Conservation (phyloP, 768 basidiomycete genomes). For the Fomitopsis pulvina region DNA sequence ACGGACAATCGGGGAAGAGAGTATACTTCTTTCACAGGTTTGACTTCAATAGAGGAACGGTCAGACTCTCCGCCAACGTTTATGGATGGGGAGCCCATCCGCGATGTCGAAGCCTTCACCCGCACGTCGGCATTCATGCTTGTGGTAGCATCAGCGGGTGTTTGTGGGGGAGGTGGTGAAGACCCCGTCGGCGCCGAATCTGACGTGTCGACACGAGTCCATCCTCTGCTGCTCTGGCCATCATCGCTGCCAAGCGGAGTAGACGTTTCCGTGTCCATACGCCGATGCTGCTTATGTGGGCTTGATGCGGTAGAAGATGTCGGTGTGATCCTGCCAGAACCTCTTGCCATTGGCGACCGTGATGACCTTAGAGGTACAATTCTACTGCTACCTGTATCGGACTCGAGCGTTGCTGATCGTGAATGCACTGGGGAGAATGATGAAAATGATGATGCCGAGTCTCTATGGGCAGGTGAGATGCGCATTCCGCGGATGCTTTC, state of each 20-base stretch:
- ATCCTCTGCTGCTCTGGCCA: constrained; percentile 20
- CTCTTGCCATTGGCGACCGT: constrained; percentile 66
- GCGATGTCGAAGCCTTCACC: constrained; percentile 23
- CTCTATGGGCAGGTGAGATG: constrained; percentile 31
- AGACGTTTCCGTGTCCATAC: constrained; percentile 13
- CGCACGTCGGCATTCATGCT: constrained; percentile 20
- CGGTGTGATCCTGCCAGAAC: constrained; percentile 29
- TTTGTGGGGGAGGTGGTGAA: constrained; percentile 32
- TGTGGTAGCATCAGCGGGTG: constrained; percentile 27
- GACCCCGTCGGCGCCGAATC: constrained; percentile 35
- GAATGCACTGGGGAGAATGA: constrained; percentile 54
- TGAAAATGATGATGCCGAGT: constrained; percentile 58
- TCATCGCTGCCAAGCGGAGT: constrained; percentile 12
- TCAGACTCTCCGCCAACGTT: constrained; percentile 19
- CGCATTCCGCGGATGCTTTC: constrained; percentile 17
- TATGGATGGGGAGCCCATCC: constrained; percentile 27
- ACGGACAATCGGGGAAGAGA: constrained; percentile 11
- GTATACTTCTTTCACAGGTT: constrained; percentile 2
- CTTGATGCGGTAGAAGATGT: constrained; percentile 31
- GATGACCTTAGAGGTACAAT: constrained; percentile 47
- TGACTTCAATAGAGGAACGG: constrained; percentile 15
- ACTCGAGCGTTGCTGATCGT: constrained; percentile 36
- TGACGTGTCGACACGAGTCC: constrained; percentile 26
- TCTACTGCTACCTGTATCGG: constrained; percentile 48
- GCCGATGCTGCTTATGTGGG: constrained; percentile 26